These are phyloP conservation scores for Blastocystis sp. DNA, from an alignment of 352 stramenopile species.

Conservation along the genomic window DNA sequence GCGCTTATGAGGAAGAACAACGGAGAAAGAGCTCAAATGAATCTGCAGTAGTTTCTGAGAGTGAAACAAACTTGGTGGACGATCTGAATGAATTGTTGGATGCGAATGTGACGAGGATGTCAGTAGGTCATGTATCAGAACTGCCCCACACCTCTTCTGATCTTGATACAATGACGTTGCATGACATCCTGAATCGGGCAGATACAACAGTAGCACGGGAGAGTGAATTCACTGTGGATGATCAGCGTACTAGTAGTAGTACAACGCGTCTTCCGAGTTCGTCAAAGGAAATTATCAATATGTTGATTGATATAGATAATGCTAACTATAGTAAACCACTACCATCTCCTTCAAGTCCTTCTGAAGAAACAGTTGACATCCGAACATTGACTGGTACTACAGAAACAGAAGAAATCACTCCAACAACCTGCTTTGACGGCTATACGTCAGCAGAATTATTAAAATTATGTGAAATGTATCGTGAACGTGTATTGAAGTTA, in stretches of 20 bases:
- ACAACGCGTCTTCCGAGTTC: background rate
- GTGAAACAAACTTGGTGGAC: background rate
- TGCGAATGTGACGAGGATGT: background rate
- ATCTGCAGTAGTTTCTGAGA: background rate
- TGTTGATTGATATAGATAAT: slow-evolving; percentile 48
- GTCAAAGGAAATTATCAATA: slow-evolving; percentile 30
- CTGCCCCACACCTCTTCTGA: background rate
- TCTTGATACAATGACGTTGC: background rate
- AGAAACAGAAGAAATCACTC: slow-evolving; percentile 8
- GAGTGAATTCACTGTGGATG: background rate
- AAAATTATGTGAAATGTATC: background rate
- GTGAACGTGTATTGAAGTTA: background rate
- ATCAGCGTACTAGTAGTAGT: background rate
- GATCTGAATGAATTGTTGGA: slow-evolving; percentile 30
- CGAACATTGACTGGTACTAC: background rate
- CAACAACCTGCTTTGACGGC: background rate
- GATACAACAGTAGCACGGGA: background rate
- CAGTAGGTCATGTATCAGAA: background rate
- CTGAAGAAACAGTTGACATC: background rate
- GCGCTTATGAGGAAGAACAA: background rate
- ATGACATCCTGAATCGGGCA: slow-evolving; percentile 20
- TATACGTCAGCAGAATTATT: background rate
- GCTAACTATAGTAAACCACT: slow-evolving; percentile 14
- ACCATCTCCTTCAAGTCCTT: background rate
- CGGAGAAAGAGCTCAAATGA: background rate